Percentiles rank a stretch among this genome's conserved stretches.
phyloP scores from a whole-genome alignment of 2,329 filamentous ascomycete genomes.

The Scedosporium minutisporum region DNA sequence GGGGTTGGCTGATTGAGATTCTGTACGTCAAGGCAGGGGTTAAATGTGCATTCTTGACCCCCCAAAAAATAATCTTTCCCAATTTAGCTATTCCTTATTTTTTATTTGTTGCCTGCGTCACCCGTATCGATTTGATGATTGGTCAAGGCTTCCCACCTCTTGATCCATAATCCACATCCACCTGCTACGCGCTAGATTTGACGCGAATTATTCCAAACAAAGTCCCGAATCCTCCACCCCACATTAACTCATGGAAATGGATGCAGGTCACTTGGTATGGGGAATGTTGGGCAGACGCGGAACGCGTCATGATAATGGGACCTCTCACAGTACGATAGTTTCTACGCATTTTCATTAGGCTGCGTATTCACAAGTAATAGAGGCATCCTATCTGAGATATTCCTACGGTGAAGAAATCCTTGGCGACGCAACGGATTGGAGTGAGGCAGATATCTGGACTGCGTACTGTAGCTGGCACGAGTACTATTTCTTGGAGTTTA shows the following conservation, averaged over 20 bases:
- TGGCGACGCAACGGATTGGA: no score
- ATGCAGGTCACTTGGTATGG: conserved; percentile 10
- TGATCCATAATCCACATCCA: not conserved
- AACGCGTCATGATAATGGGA: not conserved
- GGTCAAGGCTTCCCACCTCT: not conserved
- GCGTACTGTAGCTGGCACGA: no score
- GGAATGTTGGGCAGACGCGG: not conserved
- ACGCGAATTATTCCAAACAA: conserved; percentile 1
- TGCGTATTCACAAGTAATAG: no score
- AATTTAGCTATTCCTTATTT: conserved; percentile 3
- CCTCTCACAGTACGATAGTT: no score
- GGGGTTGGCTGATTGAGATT: conserved; percentile 12
- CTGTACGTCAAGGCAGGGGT: conserved; percentile 7
- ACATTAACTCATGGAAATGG: conserved; percentile 8
- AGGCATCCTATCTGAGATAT: no score
- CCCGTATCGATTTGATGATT: not conserved
- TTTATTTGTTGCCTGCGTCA: not conserved
- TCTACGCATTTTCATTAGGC: no score
- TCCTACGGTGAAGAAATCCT: no score
- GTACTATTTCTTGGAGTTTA: no score
- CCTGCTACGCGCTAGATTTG: not conserved
- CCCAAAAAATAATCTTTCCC: conserved; percentile 13
- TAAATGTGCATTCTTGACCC: not conserved
- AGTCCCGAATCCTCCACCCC: not conserved
- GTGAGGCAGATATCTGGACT: no score